Base-by-base conservation (phyloP, 176 grass and related monocot species). In the Dendrocalamus sinicus region DNA sequence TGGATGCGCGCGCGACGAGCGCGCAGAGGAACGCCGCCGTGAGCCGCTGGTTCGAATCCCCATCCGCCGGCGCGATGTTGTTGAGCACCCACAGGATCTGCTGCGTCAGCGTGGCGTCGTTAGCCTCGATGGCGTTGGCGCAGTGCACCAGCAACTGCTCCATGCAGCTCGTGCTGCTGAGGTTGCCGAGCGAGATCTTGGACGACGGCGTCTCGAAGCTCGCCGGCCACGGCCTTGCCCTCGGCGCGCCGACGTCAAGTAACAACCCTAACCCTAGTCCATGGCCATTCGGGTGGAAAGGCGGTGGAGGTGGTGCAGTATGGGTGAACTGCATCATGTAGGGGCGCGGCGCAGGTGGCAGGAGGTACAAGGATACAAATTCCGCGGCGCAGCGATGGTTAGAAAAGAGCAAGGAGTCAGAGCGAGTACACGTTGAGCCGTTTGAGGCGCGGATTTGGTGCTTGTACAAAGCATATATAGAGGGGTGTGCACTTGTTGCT, bases 61-160 rank as follows among this genome's bases (percentile, higher is more conserved):
- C 97, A 3, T 99, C 97, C 2, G 94, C 86, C 0, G 94, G 92
- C 4, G 97, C 97, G 81, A 99, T 99, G 92, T 99, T 99, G 90
- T 99, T 94, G 55, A 99, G 93, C 20, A 99, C 97, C 97, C 97
- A 99, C 22, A 99, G 85, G 72, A 99, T 89, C 88, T 99, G 97
- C 76, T 99, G 97, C 55, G 97, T 91, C 8, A 99, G 92, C 65
- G 97, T 99, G 35, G 93, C 97, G 71, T 99, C 97, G 82, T 99
- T 99, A 55, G 86, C 82, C 87, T 99, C 97, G 80, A 99, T 92
- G 72, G 97, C 94, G 83, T 89, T 96, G 84, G 97, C 97, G 86
- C 97, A 99, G 92, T 99, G 94, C 75, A 92, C 94, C 53, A 99
- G 93, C 22, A 99, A 92, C 79, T 99, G 94, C 92, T 99, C 97